A percentile compares a stretch with the other conserved stretches of the same genome.
phyloP scores from a whole-genome alignment of 345 rosid species.

The Mallotus nudiflorus region DNA sequence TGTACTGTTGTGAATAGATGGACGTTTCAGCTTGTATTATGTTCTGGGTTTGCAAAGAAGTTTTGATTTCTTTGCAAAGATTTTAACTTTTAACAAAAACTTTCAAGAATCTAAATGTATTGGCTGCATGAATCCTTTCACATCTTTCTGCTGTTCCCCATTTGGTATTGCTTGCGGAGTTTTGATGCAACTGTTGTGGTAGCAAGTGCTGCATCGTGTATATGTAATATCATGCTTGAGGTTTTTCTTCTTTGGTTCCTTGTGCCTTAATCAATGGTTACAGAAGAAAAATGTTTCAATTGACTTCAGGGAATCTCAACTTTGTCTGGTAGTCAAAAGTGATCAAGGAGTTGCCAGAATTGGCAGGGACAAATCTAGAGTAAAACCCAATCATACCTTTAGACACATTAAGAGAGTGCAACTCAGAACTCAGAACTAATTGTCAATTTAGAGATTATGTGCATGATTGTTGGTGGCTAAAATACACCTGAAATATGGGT shows the following conservation, averaged over 20 bases:
- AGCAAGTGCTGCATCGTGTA: neutral
- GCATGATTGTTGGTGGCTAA: neutral
- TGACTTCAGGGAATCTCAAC: neutral
- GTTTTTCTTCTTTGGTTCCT: neutral
- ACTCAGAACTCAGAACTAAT: neutral
- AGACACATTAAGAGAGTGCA: neutral
- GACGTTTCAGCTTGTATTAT: neutral
- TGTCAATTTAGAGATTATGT: too few relatives aligned
- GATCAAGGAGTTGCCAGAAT: constrained; percentile 7
- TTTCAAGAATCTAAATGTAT: neutral
- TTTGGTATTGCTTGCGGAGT: neutral
- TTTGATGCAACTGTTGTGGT: neutral
- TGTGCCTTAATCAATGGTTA: neutral
- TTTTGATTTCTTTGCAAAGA: neutral
- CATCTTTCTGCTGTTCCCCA: too few relatives aligned
- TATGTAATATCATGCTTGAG: neutral
- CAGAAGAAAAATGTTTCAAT: neutral
- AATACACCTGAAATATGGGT: neutral
- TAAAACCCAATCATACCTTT: neutral
- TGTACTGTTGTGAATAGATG: neutral
- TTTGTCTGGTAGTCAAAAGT: constrained; percentile 2
- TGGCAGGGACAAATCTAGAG: neutral
- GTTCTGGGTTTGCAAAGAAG: neutral
- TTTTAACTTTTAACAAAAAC: neutral
- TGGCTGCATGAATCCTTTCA: neutral